Base-by-base conservation (phyloP, 1,284 basidiomycete species). In the Marasmius fiardii region DNA sequence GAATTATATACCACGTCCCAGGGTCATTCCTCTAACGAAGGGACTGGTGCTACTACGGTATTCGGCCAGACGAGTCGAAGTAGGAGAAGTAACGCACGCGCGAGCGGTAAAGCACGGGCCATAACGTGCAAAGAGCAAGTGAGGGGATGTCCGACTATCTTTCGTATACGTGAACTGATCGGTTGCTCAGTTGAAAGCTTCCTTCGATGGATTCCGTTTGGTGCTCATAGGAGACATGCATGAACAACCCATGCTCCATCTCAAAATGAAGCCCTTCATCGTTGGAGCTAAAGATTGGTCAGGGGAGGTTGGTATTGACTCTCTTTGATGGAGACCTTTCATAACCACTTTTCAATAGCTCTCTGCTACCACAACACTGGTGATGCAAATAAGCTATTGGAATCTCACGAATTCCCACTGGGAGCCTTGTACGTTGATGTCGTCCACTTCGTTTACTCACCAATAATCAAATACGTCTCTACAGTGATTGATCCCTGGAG, bases 381-480 rank as follows among this genome's bases (percentile, higher is more conserved):
- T 86, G 18, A 86, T 86, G 2, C 86, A 89, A 54, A 90, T 98
- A 68, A 94, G 90, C 62, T 99, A 97, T 68, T 99, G 94, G 92
- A 99, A 99, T 72, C 74, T 99, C 54, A 89, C 91, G 26, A 96
- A 98, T 67, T 99, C 97, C 48, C 95, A 99, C 67, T 99, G 97
- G 93, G 97, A 99, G 72, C 97, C 98, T n/a, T 74, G 87, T 89
- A 65, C 60, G 84, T 72, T 10, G 18, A 37, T 53, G 47, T 43
- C 45, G 31, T 12, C 12, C 8, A 7, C 21, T 20, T 48, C 55
- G 34, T 61, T 23, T 48, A 23, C 16, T 34, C 7, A 34, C 54
- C 18, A 43, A 48, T 43, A 20, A 56, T 31, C 44, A 26, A 16
- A 62, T 35, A 65, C 24, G 53, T 43, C 18, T 34, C 3, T 31